phyloP scores from a whole-genome alignment of 176 grass and related monocot species.

The Zea mays region Zm-B73-REFERENCE-NAM-5.0 NC_050097.1:219273001-219273500 shows the following conservation, averaged over 20 bases:
- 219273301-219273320: neutral
- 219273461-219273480: constrained; percentile 14
- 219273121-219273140: too few species aligned
- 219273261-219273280: constrained; percentile 1
- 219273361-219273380: neutral
- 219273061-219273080: too few species aligned
- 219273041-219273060: too few species aligned
- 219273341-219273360: too few species aligned
- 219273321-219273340: neutral
- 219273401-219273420: neutral
- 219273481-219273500: constrained; percentile 11
- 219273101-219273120: too few species aligned
- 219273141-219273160: too few species aligned
- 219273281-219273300: neutral
- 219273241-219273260: neutral
- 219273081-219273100: too few species aligned
- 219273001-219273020: too few species aligned
- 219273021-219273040: too few species aligned
- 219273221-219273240: neutral
- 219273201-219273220: neutral
- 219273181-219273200: too few species aligned
- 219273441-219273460: constrained; percentile 35
- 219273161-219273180: too few species aligned
- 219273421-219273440: constrained; percentile 44
- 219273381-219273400: neutral